Evolutionary conservation across 2,329 filamentous ascomycete genomes (phyloP).

Genomic region (Arthrobotrys megalospora): DNA sequence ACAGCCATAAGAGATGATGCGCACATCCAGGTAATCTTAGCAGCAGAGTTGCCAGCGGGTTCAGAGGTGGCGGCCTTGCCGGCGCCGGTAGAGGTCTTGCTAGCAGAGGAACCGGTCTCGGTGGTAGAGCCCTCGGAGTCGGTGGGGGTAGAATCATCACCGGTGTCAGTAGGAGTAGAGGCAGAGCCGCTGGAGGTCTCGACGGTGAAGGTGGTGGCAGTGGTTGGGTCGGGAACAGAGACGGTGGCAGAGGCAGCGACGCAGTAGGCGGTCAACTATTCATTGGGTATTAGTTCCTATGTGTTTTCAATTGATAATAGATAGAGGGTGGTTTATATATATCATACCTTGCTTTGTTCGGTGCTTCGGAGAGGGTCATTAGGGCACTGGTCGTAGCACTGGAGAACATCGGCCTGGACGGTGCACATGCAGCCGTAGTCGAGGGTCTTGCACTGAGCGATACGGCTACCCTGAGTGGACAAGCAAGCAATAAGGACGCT

Average conservation of each 20-base stretch:
- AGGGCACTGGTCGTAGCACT: constrained; percentile 60
- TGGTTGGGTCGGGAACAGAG: constrained; percentile 37
- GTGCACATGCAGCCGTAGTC: constrained; percentile 58
- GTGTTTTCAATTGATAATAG: neutral
- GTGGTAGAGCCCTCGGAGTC: constrained; percentile 13
- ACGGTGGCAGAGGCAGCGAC: constrained; percentile 52
- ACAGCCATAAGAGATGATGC: constrained; percentile 59
- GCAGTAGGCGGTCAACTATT: constrained; percentile 55
- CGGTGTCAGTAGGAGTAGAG: constrained; percentile 18
- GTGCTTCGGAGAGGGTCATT: constrained; percentile 44
- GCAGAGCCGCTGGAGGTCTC: constrained; percentile 34
- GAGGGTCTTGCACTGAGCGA: constrained; percentile 35
- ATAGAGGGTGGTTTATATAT: neutral
- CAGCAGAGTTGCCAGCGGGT: constrained; percentile 30
- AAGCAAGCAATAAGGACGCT: constrained; percentile 50
- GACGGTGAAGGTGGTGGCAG: constrained; percentile 41
- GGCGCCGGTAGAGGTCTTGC: constrained; percentile 11
- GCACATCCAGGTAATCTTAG: constrained; percentile 60
- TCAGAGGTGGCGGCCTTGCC: constrained; percentile 35
- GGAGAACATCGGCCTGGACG: constrained; percentile 39
- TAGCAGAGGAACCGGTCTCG: constrained; percentile 20
- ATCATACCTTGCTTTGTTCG: constrained; percentile 48
- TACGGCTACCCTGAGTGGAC: constrained; percentile 23
- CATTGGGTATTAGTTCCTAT: neutral
- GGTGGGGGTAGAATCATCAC: constrained; percentile 1